These are phyloP conservation scores for Madurella mycetomatis DNA, from an alignment of 2,329 filamentous ascomycete species.

Conservation along the genomic window DNA sequence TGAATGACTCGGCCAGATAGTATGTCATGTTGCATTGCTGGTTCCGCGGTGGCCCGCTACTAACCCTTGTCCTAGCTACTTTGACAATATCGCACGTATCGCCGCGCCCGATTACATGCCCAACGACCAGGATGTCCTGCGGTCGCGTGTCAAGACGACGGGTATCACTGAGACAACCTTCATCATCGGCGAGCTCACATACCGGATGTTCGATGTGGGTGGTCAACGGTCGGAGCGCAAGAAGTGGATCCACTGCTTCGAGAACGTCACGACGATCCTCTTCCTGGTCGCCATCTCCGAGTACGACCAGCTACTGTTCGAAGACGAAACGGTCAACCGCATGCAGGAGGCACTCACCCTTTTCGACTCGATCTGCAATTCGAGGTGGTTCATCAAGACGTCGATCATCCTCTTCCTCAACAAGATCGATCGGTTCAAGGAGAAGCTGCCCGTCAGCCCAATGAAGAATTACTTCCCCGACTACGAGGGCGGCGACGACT, in stretches of 20 bases:
- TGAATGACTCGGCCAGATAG: slow-evolving; percentile 97
- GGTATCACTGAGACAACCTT: slow-evolving; percentile 97
- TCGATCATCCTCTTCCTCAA: slow-evolving; percentile 86
- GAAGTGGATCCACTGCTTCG: slow-evolving; percentile 99
- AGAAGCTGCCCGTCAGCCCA: slow-evolving; percentile 76
- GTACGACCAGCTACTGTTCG: slow-evolving; percentile 93
- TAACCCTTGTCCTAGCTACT: slow-evolving; percentile 65
- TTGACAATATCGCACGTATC: slow-evolving; percentile 90
- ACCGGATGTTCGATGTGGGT: slow-evolving; percentile 97
- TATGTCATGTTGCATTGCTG: slow-evolving; percentile 44
- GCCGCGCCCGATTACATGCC: slow-evolving; percentile 89
- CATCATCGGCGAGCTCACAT: slow-evolving; percentile 89
- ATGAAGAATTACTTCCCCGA: slow-evolving; percentile 88
- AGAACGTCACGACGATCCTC: slow-evolving; percentile 94
- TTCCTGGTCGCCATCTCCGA: slow-evolving; percentile 96
- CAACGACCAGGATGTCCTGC: slow-evolving; percentile 90
- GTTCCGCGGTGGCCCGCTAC: slow-evolving; percentile 15
- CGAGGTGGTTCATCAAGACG: slow-evolving; percentile 85
- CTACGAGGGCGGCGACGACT: slow-evolving; percentile 93
- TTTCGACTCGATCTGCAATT: slow-evolving; percentile 85
- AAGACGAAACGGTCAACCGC: slow-evolving; percentile 93
- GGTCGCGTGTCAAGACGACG: slow-evolving; percentile 95
- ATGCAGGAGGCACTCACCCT: slow-evolving; percentile 87
- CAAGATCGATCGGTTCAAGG: slow-evolving; percentile 87
- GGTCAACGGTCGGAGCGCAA: slow-evolving; percentile 93